A percentile compares a stretch with the other conserved stretches of the same genome.
Evolutionary conservation across 2,329 filamentous ascomycete species (phyloP).

Genomic region (Cryphonectria nitschkei): DNA sequence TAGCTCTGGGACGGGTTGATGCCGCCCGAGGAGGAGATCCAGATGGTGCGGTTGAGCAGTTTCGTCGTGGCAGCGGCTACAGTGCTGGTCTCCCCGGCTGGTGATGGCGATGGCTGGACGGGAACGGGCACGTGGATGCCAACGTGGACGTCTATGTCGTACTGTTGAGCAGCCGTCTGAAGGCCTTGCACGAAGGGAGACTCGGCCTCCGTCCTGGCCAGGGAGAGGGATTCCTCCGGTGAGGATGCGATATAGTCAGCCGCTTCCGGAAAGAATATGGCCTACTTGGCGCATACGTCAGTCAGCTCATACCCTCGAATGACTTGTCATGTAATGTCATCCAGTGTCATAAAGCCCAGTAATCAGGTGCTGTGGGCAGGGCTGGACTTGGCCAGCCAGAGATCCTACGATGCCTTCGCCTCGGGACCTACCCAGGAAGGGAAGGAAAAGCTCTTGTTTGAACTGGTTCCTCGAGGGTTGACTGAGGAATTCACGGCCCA

Average conservation of each 20-base stretch:
- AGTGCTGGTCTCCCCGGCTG: slow-evolving; percentile 9
- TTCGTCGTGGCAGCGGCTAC: slow-evolving; percentile 37
- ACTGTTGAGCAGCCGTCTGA: slow-evolving; percentile 65
- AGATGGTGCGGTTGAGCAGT: slow-evolving; percentile 58
- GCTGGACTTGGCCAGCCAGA: neutral
- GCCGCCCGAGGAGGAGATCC: slow-evolving; percentile 50
- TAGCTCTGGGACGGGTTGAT: slow-evolving; percentile 57
- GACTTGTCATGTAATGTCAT: neutral
- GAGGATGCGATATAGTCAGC: slow-evolving; percentile 82
- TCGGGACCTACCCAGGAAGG: neutral
- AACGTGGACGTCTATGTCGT: slow-evolving; percentile 76
- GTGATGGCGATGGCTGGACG: slow-evolving; percentile 35
- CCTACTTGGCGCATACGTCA: slow-evolving; percentile 1
- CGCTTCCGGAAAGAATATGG: slow-evolving; percentile 88
- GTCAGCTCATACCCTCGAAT: neutral
- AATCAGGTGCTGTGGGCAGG: neutral
- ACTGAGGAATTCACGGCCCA: neutral
- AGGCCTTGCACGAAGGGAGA: slow-evolving; percentile 80
- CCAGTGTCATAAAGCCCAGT: neutral
- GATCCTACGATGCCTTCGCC: neutral
- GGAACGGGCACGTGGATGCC: slow-evolving; percentile 79
- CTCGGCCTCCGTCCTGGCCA: slow-evolving; percentile 67
- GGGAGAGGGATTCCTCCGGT: slow-evolving; percentile 67
- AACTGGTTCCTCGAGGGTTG: neutral
- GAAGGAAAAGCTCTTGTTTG: neutral